These are phyloP conservation scores for Obba rivulosa DNA, from an alignment of 768 basidiomycete species.

Conservation along the genomic window DNA sequence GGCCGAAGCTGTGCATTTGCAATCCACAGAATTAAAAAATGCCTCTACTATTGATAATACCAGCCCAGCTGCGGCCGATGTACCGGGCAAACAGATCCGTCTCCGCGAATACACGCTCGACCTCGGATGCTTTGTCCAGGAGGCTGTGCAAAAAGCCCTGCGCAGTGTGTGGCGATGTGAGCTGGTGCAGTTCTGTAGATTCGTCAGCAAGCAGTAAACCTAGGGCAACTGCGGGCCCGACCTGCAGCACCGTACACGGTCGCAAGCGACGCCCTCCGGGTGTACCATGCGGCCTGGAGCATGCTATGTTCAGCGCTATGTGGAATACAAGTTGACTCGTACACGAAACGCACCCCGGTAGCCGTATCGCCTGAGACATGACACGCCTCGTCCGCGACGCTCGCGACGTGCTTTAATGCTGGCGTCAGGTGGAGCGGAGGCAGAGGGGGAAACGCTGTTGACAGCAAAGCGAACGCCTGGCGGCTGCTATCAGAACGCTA, in stretches of 20 bases:
- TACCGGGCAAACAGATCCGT: constrained; percentile 53
- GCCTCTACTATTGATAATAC: constrained; percentile 66
- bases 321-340: background rate
- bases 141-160: constrained; percentile 61
- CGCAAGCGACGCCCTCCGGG: constrained; percentile 58
- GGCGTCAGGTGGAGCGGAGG: constrained; percentile 56
- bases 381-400: constrained; percentile 70
- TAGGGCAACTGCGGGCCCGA: constrained; percentile 18
- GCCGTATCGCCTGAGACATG: constrained; percentile 47
- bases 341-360: constrained; percentile 43
- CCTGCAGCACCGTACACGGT: constrained; percentile 70
- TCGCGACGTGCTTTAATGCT: constrained; percentile 52
- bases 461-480: constrained; percentile 71
- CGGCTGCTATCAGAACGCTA: no score
- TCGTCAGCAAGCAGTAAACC: background rate
- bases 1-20: no score
- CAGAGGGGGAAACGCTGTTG: constrained; percentile 43
- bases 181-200: constrained; percentile 68
- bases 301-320: background rate
- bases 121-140: constrained; percentile 40
- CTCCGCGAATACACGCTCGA: constrained; percentile 48
- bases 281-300: constrained; percentile 66
- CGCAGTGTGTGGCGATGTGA: constrained; percentile 70
- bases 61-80: constrained; percentile 62
- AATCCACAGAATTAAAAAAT: constrained; percentile 24